Conservation (phyloP, 805 yeast species). For the Yarrowia hollandica region DNA sequence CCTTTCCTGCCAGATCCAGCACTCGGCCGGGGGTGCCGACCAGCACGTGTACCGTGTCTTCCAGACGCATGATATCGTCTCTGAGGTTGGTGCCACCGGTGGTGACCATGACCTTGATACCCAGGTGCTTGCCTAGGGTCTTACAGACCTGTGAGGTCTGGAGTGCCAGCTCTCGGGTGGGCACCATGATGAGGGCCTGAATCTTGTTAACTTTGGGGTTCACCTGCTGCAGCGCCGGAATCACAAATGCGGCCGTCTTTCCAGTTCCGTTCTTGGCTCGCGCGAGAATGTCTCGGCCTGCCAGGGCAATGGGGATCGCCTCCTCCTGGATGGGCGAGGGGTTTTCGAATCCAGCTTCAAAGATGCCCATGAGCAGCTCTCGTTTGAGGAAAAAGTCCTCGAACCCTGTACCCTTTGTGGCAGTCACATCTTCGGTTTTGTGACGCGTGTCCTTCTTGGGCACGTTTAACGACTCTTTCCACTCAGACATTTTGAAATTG, state of each 20-base stretch:
- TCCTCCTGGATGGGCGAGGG: conserved; percentile 99
- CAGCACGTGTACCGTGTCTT: conserved; percentile 88
- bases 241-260: conserved; percentile 95
- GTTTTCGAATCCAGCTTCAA: conserved; percentile 97
- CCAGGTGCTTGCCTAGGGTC: conserved; percentile 91
- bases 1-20: conserved; percentile 86
- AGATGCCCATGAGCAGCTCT: conserved; percentile 95
- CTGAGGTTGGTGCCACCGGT: conserved; percentile 95
- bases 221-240: conserved; percentile 86
- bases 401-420: conserved; percentile 84
- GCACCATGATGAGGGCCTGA: conserved; percentile 91
- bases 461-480: conserved; percentile 73
- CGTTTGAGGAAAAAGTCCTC: conserved; percentile 91
- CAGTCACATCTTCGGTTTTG: conserved; percentile 93
- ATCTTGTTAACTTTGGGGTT: conserved; percentile 81
- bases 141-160: conserved; percentile 97
- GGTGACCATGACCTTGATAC: conserved; percentile 92
- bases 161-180: conserved; percentile 96
- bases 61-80: conserved; percentile 90
- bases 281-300: conserved; percentile 94
- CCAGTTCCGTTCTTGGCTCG: conserved; percentile 99
- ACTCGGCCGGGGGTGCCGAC: conserved; percentile 99
- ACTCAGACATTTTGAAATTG: conserved; percentile 44
- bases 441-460: conserved; percentile 91
- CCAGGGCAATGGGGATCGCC: conserved; percentile 90